Conservation (phyloP, 805 yeast genomes). For the Torulaspora delbrueckii region DNA sequence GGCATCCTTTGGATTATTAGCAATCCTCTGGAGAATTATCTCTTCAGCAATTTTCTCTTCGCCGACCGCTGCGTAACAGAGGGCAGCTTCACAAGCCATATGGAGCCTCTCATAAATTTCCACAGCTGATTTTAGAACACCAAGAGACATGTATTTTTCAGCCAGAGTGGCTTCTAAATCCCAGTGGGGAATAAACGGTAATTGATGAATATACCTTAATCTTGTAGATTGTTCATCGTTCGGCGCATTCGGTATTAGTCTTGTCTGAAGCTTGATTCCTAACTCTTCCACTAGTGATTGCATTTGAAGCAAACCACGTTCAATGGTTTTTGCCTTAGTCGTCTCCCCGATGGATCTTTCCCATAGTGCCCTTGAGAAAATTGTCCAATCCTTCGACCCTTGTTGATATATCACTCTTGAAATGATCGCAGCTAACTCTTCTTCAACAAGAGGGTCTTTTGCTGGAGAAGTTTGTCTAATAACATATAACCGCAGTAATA, state of each 20-base stretch:
- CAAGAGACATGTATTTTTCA: conserved; percentile 78
- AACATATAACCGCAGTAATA: conserved; percentile 61
- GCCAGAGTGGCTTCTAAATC: conserved; percentile 76
- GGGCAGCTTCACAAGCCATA: conserved; percentile 75
- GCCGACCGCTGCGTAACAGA: conserved; percentile 85
- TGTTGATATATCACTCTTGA: conserved; percentile 58
- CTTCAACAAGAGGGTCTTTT: conserved; percentile 65
- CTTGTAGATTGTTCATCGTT: conserved; percentile 41
- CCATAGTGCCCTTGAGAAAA: conserved; percentile 83
- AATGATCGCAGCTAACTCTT: conserved; percentile 74
- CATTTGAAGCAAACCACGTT: conserved; percentile 90
- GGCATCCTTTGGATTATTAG: conserved; percentile 64
- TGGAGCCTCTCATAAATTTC: conserved; percentile 80
- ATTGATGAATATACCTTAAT: conserved; percentile 61
- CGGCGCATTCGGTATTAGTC: conserved; percentile 45
- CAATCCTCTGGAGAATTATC: conserved; percentile 51
- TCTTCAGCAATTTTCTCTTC: conserved; percentile 61
- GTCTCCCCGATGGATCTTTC: conserved; percentile 83
- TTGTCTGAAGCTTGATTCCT: conserved; percentile 58
- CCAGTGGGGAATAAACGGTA: conserved; percentile 83
- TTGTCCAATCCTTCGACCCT: conserved; percentile 51
- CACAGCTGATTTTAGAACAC: conserved; percentile 79
- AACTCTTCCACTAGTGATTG: conserved; percentile 86
- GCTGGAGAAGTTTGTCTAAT: conserved; percentile 68
- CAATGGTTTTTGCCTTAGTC: conserved; percentile 75